A percentile compares a stretch with the other conserved stretches of the same genome.
Evolutionary conservation across 768 basidiomycete species (phyloP).

Genomic region (Daedaleopsis sinensis): DNA sequence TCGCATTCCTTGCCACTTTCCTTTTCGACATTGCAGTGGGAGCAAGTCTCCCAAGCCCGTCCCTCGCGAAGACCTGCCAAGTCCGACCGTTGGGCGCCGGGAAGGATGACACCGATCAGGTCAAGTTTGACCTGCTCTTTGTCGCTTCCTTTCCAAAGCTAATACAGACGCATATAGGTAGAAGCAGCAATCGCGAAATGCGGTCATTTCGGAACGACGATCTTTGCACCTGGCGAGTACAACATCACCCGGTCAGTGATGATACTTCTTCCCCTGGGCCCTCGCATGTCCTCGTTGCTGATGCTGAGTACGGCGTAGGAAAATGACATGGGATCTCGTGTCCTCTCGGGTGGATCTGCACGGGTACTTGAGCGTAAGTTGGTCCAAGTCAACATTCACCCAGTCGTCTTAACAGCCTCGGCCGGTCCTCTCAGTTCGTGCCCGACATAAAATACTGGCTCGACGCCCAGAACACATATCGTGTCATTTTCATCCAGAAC

Average conservation of each 20-base stretch:
- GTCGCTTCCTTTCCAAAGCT: not conserved
- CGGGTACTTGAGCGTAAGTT: constrained; percentile 45
- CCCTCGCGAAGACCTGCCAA: constrained; percentile 13
- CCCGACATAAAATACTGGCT: constrained; percentile 62
- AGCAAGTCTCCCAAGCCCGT: not conserved
- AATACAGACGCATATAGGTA: constrained; percentile 36
- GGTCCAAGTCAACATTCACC: not conserved
- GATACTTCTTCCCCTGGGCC: too few species aligned
- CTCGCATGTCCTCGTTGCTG: too few species aligned
- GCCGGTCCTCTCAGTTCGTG: constrained; percentile 42
- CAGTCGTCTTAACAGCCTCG: too few species aligned
- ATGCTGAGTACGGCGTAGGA: constrained; percentile 34
- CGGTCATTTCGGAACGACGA: constrained; percentile 48
- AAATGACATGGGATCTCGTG: constrained; percentile 57
- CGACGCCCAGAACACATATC: constrained; percentile 55
- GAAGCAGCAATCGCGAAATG: constrained; percentile 51
- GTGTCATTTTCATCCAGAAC: constrained; percentile 63
- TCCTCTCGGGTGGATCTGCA: constrained; percentile 47
- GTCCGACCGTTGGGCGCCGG: constrained; percentile 27
- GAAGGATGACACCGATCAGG: constrained; percentile 31
- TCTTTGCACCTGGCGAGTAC: constrained; percentile 47
- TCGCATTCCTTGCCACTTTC: not conserved
- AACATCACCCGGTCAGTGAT: constrained; percentile 52
- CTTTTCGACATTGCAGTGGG: not conserved
- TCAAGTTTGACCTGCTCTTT: not conserved